Conservation (phyloP, 2,329 filamentous ascomycete species). For the Stemphylium lycopersici region DNA sequence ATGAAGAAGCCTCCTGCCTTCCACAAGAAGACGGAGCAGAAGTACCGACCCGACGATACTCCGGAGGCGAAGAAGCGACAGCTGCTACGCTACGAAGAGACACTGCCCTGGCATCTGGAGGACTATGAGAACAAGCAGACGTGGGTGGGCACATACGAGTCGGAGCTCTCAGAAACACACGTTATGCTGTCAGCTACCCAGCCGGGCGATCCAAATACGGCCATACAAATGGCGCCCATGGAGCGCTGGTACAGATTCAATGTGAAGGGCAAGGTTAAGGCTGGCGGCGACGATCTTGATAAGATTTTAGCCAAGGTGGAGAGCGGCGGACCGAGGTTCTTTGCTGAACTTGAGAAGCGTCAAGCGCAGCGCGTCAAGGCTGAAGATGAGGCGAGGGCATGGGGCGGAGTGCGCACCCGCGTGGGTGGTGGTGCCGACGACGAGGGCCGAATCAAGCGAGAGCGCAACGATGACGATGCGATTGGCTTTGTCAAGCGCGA, state of each 20-base stretch:
- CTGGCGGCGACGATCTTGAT: constrained; percentile 85
- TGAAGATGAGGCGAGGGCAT: constrained; percentile 20
- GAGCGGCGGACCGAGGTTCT: constrained; percentile 78
- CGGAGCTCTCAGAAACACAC: constrained; percentile 79
- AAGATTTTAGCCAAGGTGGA: constrained; percentile 79
- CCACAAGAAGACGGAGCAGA: constrained; percentile 83
- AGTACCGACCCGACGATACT: constrained; percentile 79
- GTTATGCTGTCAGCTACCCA: constrained; percentile 74
- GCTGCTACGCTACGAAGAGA: constrained; percentile 84
- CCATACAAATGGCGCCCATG: constrained; percentile 83
- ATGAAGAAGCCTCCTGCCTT: constrained; percentile 69
- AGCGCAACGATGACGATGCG: constrained; percentile 50
- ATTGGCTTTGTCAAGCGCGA: constrained; percentile 54
- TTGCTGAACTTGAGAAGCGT: constrained; percentile 51
- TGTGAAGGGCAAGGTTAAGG: constrained; percentile 75
- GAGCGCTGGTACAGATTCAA: constrained; percentile 96
- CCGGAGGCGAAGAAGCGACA: constrained; percentile 72
- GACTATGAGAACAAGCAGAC: constrained; percentile 95
- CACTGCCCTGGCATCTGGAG: constrained; percentile 94
- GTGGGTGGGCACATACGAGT: constrained; percentile 91
- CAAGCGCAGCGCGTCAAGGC: constrained; percentile 60
- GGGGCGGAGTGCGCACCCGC: constrained; percentile 35
- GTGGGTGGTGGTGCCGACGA: constrained; percentile 45
- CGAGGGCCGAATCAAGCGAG: constrained; percentile 42
- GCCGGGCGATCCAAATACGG: constrained; percentile 57